These are phyloP conservation scores for Talaromyces sp. DNA, from an alignment of 2,329 filamentous ascomycete species.

Conservation along the genomic window DNA sequence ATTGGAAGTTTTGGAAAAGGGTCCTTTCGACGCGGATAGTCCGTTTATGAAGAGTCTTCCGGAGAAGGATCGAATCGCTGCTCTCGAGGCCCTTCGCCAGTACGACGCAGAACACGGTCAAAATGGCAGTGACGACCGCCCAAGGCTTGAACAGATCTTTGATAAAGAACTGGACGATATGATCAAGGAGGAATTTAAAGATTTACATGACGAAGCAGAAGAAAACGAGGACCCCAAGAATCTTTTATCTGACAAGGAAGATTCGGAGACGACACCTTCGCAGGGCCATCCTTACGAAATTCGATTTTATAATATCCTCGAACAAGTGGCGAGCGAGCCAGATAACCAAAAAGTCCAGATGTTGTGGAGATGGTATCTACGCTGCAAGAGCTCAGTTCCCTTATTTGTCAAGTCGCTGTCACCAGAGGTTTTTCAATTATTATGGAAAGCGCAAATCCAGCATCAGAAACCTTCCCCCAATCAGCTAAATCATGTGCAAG, in stretches of 20 bases:
- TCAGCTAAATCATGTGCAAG: constrained; percentile 55
- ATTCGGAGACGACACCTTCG: constrained; percentile 27
- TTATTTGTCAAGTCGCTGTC: constrained; percentile 54
- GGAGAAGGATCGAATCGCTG: constrained; percentile 35
- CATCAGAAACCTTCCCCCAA: constrained; percentile 40
- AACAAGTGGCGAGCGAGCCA: constrained; percentile 22
- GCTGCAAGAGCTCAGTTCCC: constrained; percentile 43
- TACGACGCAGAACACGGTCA: constrained; percentile 33
- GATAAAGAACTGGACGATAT: constrained; percentile 38
- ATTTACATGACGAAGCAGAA: constrained; percentile 28
- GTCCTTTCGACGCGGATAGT: constrained; percentile 39
- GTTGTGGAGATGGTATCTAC: constrained; percentile 47
- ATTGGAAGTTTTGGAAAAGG: constrained; percentile 34
- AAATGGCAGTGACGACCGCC: constrained; percentile 12
- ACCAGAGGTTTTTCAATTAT: constrained; percentile 53
- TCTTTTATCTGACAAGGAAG: constrained; percentile 17
- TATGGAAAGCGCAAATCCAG: constrained; percentile 58
- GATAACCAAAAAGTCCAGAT: constrained; percentile 28
- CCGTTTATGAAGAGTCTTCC: constrained; percentile 38
- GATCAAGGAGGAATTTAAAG: constrained; percentile 33
- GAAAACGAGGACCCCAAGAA: constrained; percentile 29
- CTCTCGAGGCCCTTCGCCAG: constrained; percentile 38
- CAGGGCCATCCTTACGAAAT: constrained; percentile 34
- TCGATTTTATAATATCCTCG: constrained; percentile 36
- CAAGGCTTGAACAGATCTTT: constrained; percentile 31